phyloP scores from a whole-genome alignment of 306 rosid genomes.

The Glycine latifolia region DNA sequence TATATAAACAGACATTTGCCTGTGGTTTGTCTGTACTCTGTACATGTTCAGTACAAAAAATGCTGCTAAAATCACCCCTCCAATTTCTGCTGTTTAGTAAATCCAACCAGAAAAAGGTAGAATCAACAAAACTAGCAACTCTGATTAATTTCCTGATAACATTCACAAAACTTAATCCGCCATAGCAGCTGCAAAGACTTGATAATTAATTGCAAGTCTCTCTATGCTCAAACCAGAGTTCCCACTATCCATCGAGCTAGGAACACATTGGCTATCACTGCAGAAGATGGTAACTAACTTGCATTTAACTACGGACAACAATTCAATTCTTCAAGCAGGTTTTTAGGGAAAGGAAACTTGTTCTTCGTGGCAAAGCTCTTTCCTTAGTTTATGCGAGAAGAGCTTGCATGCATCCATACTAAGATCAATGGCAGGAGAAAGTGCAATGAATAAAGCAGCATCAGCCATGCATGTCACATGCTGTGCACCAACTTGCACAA shows the following conservation, averaged over 20 bases:
- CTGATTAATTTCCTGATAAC: conserved; percentile 35
- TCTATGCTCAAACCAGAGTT: conserved; percentile 61
- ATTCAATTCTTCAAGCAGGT: background rate
- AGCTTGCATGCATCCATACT: conserved; percentile 96
- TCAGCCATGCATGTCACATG: conserved; percentile 96
- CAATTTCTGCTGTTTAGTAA: conserved; percentile 1
- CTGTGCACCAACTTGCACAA: conserved; percentile 83
- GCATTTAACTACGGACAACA: background rate
- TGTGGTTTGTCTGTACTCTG: conserved; percentile 49
- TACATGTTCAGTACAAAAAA: conserved; percentile 33
- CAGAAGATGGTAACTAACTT: conserved; percentile 29
- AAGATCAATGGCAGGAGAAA: conserved; percentile 93
- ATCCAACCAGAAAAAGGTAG: conserved; percentile 15
- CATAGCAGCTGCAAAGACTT: background rate
- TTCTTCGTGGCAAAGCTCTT: conserved; percentile 77
- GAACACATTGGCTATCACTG: conserved; percentile 58
- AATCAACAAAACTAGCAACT: conserved; percentile 41
- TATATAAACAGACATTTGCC: conserved; percentile 36
- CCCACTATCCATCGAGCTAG: conserved; percentile 5
- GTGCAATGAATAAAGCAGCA: conserved; percentile 86
- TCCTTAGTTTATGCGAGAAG: conserved; percentile 83
- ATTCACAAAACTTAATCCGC: conserved; percentile 30
- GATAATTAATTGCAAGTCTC: background rate
- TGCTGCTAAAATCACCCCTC: conserved; percentile 28
- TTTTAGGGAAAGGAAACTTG: conserved; percentile 47